Base-by-base conservation (phyloP, 2,329 filamentous ascomycete species). In the Arthrinium phaeospermum region DNA sequence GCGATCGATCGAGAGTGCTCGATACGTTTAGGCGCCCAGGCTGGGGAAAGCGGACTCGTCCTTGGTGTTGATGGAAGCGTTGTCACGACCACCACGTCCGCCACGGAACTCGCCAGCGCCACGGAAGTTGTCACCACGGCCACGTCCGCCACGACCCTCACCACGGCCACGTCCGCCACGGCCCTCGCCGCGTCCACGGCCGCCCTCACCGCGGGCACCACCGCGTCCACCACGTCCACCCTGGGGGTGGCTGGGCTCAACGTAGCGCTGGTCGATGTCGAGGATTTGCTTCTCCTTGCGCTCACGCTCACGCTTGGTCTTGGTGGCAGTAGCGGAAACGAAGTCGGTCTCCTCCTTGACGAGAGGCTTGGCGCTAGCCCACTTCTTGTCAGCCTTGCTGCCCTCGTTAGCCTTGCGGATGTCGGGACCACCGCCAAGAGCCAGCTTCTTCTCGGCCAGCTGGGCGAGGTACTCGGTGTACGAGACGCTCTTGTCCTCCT, bases 371-470 rank as follows among this genome's bases (percentile, higher is more conserved):
- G 94, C 95, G 80, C 89, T 88, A 80, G 93, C 93, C 94, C 95
- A 98, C 90, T 98, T 96, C 91, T 96, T 96, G 88, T 95, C 91
- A 80, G 87, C 82, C 88, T 94, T 94, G 87, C 88, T 90, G 81
- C 95, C 95, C 88, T 98, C 95, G 88, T 98, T 98, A 84, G 96
- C 87, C 88, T 95, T 91, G 86, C 96, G 96, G 81, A 94, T 89
- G 80, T 94, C 90, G 79, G 92, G 89, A 71, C 76, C 78, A 78
- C 86, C 84, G 78, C 89, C 90, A 76, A 96, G 90, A 76, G 90
- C 89, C 76, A 90, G 85, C 87, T 94, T 95, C 90, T 95, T 96
- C 87, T 90, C 88, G 73, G 88, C 88, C 79, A 83, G 85, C 84
- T 91, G 87, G 81, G 91, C 93, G 71, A 97, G 90, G 88, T 98